phyloP scores from a whole-genome alignment of 129 eudicot species.

The Flaveria robusta region DNA sequence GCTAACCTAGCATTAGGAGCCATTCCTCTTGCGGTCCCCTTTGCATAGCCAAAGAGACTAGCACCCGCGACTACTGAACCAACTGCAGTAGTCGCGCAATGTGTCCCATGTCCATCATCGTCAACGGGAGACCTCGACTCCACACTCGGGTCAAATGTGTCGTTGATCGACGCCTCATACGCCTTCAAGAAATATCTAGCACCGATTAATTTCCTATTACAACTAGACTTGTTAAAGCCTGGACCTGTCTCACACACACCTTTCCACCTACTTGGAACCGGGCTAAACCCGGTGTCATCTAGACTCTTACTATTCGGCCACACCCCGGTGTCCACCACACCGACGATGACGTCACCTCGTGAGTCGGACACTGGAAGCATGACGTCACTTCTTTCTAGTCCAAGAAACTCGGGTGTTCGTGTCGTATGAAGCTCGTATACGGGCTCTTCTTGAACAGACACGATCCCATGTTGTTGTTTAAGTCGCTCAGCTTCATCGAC shows the following conservation, averaged over 20 bases:
- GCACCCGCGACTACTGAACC: conserved; percentile 64
- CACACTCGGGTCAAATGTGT: conserved; percentile 52
- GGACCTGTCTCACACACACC: conserved; percentile 60
- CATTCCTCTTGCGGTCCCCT: conserved; percentile 79
- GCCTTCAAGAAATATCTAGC: conserved; percentile 65
- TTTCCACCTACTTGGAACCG: conserved; percentile 66
- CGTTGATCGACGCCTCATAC: conserved; percentile 51
- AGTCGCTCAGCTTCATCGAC: conserved; percentile 54
- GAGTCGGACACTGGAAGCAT: conserved; percentile 29
- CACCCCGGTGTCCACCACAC: conserved; percentile 77
- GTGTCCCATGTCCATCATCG: conserved; percentile 81
- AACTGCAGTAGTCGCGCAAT: conserved; percentile 63
- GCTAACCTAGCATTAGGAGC: conserved; percentile 73
- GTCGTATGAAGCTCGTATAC: conserved; percentile 70
- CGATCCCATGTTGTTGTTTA: conserved; percentile 46
- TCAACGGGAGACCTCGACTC: conserved; percentile 79
- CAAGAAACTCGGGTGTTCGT: conserved; percentile 73
- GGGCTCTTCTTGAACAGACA: conserved; percentile 57
- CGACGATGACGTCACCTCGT: conserved; percentile 57
- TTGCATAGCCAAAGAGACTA: conserved; percentile 66
- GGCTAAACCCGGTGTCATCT: conserved; percentile 56
- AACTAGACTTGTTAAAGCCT: conserved; percentile 47
- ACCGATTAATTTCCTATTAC: conserved; percentile 74
- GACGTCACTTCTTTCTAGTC: conserved; percentile 41
- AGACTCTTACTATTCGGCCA: conserved; percentile 69